These are phyloP conservation scores for Knufia fluminis DNA, from an alignment of 2,329 filamentous ascomycete species.

Conservation along the genomic window DNA sequence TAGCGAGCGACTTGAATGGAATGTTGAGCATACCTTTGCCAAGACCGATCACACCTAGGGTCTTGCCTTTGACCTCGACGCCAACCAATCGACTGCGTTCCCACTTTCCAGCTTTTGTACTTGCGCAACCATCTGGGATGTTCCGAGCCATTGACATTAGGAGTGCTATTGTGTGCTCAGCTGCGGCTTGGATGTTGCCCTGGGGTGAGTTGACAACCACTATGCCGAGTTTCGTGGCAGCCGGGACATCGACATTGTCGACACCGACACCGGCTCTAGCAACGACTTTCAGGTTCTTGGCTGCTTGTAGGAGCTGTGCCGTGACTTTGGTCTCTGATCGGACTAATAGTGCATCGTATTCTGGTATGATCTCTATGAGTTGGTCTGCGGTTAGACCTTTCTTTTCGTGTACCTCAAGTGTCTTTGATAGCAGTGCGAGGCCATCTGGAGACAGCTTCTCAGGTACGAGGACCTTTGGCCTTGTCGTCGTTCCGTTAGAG, in stretches of 20 bases:
- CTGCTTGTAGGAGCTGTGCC: constrained; percentile 54
- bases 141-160: constrained; percentile 67
- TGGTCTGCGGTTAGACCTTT: constrained; percentile 54
- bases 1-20: not conserved
- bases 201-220: constrained; percentile 72
- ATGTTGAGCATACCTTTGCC: constrained; percentile 52
- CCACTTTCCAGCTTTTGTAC: constrained; percentile 64
- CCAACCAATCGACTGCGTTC: constrained; percentile 66
- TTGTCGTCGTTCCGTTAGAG: constrained; percentile 20
- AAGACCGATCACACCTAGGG: constrained; percentile 64
- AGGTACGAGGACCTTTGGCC: constrained; percentile 57
- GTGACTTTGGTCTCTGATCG: constrained; percentile 77
- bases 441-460: constrained; percentile 76
- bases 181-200: constrained; percentile 72
- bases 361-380: constrained; percentile 56
- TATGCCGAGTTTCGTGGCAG: constrained; percentile 63
- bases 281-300: constrained; percentile 63
- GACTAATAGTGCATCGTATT: constrained; percentile 68
- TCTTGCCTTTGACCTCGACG: constrained; percentile 69
- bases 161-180: constrained; percentile 67
- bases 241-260: constrained; percentile 69
- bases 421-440: constrained; percentile 55
- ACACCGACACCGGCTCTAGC: constrained; percentile 73
- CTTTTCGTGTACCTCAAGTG: constrained; percentile 61
- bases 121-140: constrained; percentile 59